Percentiles rank a stretch among this genome's conserved stretches.
phyloP scores from a whole-genome alignment of 768 basidiomycete genomes.

The Boletellus ananas region DNA sequence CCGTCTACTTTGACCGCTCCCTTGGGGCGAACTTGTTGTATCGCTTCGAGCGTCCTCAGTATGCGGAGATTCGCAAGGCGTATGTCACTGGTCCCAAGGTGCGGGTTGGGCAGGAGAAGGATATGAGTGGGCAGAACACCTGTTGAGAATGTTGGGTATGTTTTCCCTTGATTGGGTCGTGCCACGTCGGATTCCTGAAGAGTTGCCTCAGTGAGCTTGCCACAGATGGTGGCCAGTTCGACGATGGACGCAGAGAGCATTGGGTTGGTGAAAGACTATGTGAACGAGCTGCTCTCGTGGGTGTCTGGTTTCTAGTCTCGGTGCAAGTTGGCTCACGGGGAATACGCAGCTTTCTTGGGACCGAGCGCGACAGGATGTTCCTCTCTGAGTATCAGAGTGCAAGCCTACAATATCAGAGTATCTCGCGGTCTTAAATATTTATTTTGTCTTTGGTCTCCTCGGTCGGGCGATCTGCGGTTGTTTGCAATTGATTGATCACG shows the following conservation, averaged over 20 bases:
- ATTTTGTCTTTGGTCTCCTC: no score
- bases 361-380: slow-evolving; percentile 71
- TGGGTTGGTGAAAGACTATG: slow-evolving; percentile 78
- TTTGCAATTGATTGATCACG: not conserved
- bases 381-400: slow-evolving; percentile 75
- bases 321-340: not conserved
- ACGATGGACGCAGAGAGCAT: slow-evolving; percentile 90
- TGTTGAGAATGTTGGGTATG: slow-evolving; percentile 87
- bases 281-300: slow-evolving; percentile 81
- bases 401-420: slow-evolving; percentile 74
- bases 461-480: not conserved
- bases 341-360: slow-evolving; percentile 66
- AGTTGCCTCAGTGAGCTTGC: slow-evolving; percentile 74
- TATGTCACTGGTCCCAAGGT: slow-evolving; percentile 75
- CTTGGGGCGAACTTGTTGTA: slow-evolving; percentile 89
- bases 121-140: slow-evolving; percentile 93
- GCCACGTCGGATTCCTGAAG: slow-evolving; percentile 7
- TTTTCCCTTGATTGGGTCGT: slow-evolving; percentile 10
- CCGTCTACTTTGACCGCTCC: slow-evolving; percentile 91
- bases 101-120: slow-evolving; percentile 63
- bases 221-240: slow-evolving; percentile 84
- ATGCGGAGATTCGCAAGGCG: slow-evolving; percentile 68
- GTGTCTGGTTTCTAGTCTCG: slow-evolving; percentile 21
- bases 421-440: slow-evolving; percentile 63
- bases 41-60: slow-evolving; percentile 93